Percentiles rank a stretch among this genome's conserved stretches.
Evolutionary conservation across 768 basidiomycete species (phyloP).

Genomic region (Vararia minispora): DNA sequence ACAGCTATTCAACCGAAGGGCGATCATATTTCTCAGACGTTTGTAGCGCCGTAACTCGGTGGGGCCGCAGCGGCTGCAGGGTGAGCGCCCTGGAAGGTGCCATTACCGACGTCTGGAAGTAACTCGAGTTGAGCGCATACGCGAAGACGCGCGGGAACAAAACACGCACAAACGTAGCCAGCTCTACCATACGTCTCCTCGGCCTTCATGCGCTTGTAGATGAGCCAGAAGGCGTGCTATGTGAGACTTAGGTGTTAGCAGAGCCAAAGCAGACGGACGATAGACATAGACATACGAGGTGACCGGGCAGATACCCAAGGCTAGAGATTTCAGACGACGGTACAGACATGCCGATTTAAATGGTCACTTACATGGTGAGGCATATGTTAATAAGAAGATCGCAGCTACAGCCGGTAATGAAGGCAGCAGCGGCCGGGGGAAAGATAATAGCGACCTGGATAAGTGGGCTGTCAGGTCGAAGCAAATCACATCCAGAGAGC

Average conservation of each 20-base stretch:
- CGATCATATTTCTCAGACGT: too few relatives aligned
- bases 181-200: constrained; percentile 73
- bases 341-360: neutral
- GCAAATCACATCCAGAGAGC: neutral
- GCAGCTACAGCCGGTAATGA: constrained; percentile 75
- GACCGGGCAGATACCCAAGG: constrained; percentile 68
- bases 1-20: too few relatives aligned
- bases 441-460: constrained; percentile 65
- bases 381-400: constrained; percentile 79
- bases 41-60: constrained; percentile 4
- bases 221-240: constrained; percentile 84
- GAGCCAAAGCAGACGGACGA: neutral
- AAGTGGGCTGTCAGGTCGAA: neutral
- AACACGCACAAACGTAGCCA: constrained; percentile 60
- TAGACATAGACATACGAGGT: constrained; percentile 26
- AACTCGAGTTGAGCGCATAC: neutral
- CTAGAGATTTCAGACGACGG: constrained; percentile 26
- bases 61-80: constrained; percentile 4
- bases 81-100: constrained; percentile 10
- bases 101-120: constrained; percentile 21
- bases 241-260: neutral
- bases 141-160: neutral
- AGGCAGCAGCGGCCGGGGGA: constrained; percentile 69
- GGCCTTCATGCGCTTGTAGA: constrained; percentile 83
- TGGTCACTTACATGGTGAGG: constrained; percentile 54